Evolutionary conservation across 2,329 filamentous ascomycete genomes (phyloP).

Genomic region (Ophiostoma novo-ulmi): DNA sequence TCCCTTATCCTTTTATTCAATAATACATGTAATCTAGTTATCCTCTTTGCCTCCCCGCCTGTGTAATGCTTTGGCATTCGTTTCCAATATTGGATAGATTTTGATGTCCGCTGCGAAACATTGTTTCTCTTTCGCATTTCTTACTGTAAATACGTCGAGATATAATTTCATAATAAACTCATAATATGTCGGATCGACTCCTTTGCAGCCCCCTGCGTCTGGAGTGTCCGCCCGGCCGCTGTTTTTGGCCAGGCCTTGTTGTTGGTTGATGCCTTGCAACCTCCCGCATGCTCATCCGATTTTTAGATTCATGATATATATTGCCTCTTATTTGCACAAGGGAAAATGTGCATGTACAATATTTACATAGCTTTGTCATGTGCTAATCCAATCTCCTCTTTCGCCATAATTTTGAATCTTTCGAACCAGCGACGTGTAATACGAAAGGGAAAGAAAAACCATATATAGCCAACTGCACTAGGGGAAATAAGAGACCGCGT

Average conservation of each 20-base stretch:
- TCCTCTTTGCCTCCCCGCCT: neutral
- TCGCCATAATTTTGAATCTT: too few species aligned
- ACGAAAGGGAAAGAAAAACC: too few species aligned
- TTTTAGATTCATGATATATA: neutral
- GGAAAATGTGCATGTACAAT: too few species aligned
- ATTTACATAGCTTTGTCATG: too few species aligned
- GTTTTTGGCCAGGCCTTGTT: neutral
- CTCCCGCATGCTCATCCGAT: neutral
- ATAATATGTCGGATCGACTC: neutral
- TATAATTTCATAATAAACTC: neutral
- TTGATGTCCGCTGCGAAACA: slow-evolving; percentile 9
- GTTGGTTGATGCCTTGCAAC: neutral
- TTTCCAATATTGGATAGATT: slow-evolving; percentile 7
- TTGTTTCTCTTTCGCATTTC: neutral
- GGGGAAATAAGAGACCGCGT: too few species aligned
- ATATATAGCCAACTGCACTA: too few species aligned
- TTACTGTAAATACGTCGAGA: neutral
- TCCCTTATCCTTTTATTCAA: too few species aligned
- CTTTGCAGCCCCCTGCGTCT: neutral
- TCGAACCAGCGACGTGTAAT: too few species aligned
- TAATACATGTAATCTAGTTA: neutral
- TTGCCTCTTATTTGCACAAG: neutral
- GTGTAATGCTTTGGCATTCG: neutral
- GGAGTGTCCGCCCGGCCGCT: neutral
- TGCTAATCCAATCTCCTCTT: too few species aligned